Conservation (phyloP, 1,284 basidiomycete genomes). For the Singerocomus inundabilis region DNA sequence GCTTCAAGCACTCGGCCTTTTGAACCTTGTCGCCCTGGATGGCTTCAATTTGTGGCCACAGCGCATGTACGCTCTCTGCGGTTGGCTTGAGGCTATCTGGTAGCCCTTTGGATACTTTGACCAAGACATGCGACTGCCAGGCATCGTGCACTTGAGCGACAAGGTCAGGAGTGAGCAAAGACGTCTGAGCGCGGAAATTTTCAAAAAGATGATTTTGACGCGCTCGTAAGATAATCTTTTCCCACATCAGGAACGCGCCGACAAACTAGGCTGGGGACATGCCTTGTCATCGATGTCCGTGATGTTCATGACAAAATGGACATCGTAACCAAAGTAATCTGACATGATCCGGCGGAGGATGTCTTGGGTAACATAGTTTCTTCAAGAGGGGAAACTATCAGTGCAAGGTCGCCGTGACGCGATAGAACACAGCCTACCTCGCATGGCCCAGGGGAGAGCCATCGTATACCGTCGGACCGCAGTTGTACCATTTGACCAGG, state of each 20-base stretch:
- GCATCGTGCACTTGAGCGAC: constrained; percentile 59
- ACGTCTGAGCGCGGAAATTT: constrained; percentile 56
- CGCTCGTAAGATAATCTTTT: constrained; percentile 86
- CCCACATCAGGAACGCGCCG: constrained; percentile 15
- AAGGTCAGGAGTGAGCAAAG: constrained; percentile 57
- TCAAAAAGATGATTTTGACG: constrained; percentile 83
- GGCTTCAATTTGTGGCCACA: constrained; percentile 54
- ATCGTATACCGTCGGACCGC: constrained; percentile 99
- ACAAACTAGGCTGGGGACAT: constrained; percentile 23
- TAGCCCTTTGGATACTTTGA: constrained; percentile 59
- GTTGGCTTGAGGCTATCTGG: constrained; percentile 45
- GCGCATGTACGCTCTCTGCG: constrained; percentile 47
- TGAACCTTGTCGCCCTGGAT: constrained; percentile 54
- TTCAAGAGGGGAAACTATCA: constrained; percentile 35
- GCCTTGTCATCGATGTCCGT: constrained; percentile 99
- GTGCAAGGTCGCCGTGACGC: constrained; percentile 9
- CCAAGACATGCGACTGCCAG: constrained; percentile 65
- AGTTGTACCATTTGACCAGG: constrained; percentile 99
- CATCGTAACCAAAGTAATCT: constrained; percentile 97
- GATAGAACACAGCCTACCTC: constrained; percentile 52
- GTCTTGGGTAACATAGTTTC: constrained; percentile 99
- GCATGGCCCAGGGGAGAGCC: constrained; percentile 99
- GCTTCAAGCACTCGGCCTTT: constrained; percentile 67
- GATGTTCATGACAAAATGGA: constrained; percentile 99
- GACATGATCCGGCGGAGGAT: constrained; percentile 89